These are phyloP conservation scores for Heliamphora ciliata DNA, from an alignment of 179 eudicot species.

Conservation along the genomic window DNA sequence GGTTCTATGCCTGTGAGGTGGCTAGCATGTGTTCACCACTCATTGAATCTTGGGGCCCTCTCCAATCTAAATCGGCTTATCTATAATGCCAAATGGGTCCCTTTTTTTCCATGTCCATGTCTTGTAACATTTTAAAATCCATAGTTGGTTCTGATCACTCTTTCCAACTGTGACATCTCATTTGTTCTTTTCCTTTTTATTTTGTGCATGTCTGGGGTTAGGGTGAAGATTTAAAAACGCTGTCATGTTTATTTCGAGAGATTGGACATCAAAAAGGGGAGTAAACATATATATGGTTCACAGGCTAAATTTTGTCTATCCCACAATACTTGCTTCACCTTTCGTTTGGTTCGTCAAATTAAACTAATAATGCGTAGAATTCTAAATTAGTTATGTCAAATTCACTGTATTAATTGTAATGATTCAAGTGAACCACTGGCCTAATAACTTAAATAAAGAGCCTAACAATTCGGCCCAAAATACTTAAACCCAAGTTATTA, in stretches of 20 bases:
- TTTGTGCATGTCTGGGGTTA: slow-evolving; percentile 11
- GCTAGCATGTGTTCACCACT: slow-evolving; percentile 24
- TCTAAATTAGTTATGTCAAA: no score
- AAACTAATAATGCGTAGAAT: no score
- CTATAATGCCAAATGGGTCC: slow-evolving; percentile 19
- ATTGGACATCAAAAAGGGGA: no score
- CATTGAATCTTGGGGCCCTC: slow-evolving; percentile 3
- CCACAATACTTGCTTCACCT: no score
- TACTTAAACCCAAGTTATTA: no score
- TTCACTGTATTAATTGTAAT: no score
- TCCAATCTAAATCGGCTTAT: slow-evolving; percentile 14
- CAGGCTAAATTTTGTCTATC: no score
- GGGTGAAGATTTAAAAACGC: slow-evolving; percentile 17
- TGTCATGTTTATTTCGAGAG: background rate
- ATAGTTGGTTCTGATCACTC: slow-evolving; percentile 4
- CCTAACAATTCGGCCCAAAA: no score
- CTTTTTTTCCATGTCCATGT: slow-evolving; percentile 12
- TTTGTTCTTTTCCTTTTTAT: slow-evolving; percentile 6
- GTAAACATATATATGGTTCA: no score
- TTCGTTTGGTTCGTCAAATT: no score
- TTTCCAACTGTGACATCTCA: slow-evolving; percentile 24
- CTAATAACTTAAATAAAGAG: no score
- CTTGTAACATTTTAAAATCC: slow-evolving; percentile 1
- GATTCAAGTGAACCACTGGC: no score
- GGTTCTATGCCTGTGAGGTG: slow-evolving; percentile 22